Evolutionary conservation across 2,329 filamentous ascomycete genomes (phyloP).

Genomic region (Teratosphaeria nubilosa): DNA sequence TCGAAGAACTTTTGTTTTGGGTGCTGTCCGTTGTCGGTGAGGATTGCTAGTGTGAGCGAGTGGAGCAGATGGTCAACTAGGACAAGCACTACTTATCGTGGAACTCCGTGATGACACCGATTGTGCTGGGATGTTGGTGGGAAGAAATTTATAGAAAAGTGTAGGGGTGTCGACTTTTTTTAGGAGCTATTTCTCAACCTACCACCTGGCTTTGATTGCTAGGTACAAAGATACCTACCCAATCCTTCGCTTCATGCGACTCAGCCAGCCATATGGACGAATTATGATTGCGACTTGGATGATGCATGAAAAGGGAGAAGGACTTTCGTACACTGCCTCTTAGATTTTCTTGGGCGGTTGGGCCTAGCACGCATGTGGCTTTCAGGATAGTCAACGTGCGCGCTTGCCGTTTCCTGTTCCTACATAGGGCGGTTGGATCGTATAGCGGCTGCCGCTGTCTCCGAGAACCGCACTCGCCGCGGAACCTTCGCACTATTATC

Average conservation of each 20-base stretch:
- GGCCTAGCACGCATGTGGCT: background rate
- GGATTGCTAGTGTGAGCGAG: background rate
- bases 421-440: background rate
- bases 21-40: background rate
- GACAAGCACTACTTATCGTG: background rate
- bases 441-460: background rate
- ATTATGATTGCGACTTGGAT: background rate
- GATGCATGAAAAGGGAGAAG: background rate
- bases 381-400: background rate
- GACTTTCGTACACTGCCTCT: background rate
- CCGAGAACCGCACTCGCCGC: background rate
- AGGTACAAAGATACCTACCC: background rate
- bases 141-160: background rate
- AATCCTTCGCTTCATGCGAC: background rate
- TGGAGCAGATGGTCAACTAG: background rate
- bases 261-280: background rate
- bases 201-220: background rate
- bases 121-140: background rate
- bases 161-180: background rate
- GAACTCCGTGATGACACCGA: background rate
- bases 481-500: no score
- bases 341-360: background rate
- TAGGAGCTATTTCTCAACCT: background rate
- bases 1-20: background rate
- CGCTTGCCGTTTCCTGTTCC: background rate